phyloP scores from a whole-genome alignment of 768 basidiomycete species.

The Termitomyces sp. region DNA sequence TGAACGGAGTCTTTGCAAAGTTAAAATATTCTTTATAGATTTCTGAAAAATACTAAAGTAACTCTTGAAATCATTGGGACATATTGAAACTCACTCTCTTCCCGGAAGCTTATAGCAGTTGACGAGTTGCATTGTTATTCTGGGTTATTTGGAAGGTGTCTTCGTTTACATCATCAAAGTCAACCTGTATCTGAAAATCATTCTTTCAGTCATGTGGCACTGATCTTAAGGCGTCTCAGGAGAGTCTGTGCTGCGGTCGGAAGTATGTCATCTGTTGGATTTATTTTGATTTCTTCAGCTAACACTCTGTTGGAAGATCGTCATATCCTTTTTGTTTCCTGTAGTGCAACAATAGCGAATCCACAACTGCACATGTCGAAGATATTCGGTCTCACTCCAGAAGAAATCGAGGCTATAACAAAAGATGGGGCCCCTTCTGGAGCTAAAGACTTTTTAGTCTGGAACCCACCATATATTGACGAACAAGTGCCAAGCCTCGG shows the following conservation, averaged over 20 bases:
- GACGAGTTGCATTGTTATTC: conserved; percentile 89
- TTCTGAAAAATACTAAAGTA: conserved; percentile 66
- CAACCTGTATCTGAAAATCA: neutral
- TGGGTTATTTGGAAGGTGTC: conserved; percentile 72
- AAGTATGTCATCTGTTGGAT: conserved; percentile 39
- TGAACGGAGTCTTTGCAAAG: neutral
- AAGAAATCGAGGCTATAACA: conserved; percentile 62
- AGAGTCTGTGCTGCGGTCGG: conserved; percentile 73
- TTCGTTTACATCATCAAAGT: neutral
- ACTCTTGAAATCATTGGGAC: neutral
- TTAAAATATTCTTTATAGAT: conserved; percentile 33
- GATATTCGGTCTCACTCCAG: conserved; percentile 60
- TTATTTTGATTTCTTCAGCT: neutral
- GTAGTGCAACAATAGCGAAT: conserved; percentile 82
- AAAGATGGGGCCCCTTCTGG: conserved; percentile 83
- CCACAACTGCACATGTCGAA: conserved; percentile 70
- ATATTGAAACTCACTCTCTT: neutral
- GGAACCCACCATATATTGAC: conserved; percentile 64
- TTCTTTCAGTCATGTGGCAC: conserved; percentile 64
- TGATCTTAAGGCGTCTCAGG: conserved; percentile 70
- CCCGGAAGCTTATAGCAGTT: conserved; percentile 56
- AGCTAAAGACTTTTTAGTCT: conserved; percentile 72
- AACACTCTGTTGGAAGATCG: conserved; percentile 34
- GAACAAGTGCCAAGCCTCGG: conserved; percentile 47
- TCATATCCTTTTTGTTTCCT: conserved; percentile 65